A percentile compares a stretch with the other conserved stretches of the same genome.
Conservation (phyloP, 345 rosid genomes). For the Syzygium jambos region DNA sequence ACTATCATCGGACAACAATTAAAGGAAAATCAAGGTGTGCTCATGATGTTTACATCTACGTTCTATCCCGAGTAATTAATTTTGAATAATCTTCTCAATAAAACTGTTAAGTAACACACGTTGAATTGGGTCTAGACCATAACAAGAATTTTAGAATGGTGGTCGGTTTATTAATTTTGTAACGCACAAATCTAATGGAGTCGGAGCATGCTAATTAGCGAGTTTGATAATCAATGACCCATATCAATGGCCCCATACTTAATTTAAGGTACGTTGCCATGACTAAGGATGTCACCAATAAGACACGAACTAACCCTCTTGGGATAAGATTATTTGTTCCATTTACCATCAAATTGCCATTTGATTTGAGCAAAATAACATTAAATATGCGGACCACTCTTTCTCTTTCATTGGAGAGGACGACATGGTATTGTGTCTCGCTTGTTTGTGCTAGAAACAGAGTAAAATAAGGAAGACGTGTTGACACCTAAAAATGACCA, state of each 20-base stretch:
- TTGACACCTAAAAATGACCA: too few species aligned
- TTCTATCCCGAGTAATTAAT: background rate
- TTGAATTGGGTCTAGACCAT: background rate
- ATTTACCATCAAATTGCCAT: background rate
- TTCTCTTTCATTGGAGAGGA: background rate
- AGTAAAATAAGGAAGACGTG: background rate
- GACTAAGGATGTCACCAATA: background rate
- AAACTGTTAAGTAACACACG: background rate
- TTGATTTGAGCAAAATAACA: background rate
- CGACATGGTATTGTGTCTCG: background rate
- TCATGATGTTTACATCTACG: background rate
- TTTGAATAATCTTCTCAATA: background rate
- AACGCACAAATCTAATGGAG: background rate
- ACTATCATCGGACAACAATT: background rate
- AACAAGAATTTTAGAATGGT: background rate
- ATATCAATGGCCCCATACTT: background rate
- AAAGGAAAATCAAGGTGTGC: background rate
- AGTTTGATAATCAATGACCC: background rate
- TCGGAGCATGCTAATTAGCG: too few species aligned
- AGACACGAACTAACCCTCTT: background rate
- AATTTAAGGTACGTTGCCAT: background rate
- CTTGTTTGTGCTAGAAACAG: background rate
- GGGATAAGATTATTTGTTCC: background rate
- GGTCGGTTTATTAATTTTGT: background rate
- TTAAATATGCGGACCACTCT: background rate